Percentiles rank a stretch among this genome's conserved stretches.
These are phyloP conservation scores for Zygosaccharomyces gambellarensis DNA, from an alignment of 805 yeast species.

Conservation along the genomic window DNA sequence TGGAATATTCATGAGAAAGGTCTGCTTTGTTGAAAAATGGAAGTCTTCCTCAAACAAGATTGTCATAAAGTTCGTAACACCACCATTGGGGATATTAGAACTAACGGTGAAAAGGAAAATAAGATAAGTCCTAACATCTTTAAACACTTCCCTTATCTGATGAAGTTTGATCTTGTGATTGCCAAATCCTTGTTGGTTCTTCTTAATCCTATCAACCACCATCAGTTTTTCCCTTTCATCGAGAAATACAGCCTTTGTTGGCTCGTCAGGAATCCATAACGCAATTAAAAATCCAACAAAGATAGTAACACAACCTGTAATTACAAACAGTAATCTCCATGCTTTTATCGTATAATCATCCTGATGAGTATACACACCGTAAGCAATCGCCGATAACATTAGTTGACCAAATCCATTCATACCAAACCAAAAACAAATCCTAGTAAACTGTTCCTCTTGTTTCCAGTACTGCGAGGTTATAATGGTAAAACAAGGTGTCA, in stretches of 20 bases:
- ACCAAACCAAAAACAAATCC: constrained; percentile 43
- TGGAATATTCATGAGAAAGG: constrained; percentile 45
- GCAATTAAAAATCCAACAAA: constrained; percentile 44
- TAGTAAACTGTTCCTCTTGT: constrained; percentile 41
- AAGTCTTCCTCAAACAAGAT: constrained; percentile 42
- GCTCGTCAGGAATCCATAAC: constrained; percentile 53
- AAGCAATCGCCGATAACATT: constrained; percentile 50
- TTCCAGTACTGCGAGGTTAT: constrained; percentile 57
- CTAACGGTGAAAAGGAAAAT: constrained; percentile 39
- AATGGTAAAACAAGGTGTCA: constrained; percentile 54
- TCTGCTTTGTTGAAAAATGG: constrained; percentile 38
- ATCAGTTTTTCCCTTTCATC: constrained; percentile 43
- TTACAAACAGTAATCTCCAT: constrained; percentile 59
- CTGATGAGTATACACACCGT: constrained; percentile 42
- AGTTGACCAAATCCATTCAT: constrained; percentile 45
- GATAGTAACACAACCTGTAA: constrained; percentile 56
- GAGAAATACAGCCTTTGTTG: constrained; percentile 46
- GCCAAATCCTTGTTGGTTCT: constrained; percentile 56
- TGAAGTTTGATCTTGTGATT: constrained; percentile 48
- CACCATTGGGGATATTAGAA: constrained; percentile 51
- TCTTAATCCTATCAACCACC: constrained; percentile 50
- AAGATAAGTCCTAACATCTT: constrained; percentile 48
- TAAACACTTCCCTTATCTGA: constrained; percentile 49
- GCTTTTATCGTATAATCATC: constrained; percentile 41
- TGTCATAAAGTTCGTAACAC: constrained; percentile 45